Evolutionary conservation across 1,284 basidiomycete genomes (phyloP).

Genomic region (Heterobasidion parviporum): DNA sequence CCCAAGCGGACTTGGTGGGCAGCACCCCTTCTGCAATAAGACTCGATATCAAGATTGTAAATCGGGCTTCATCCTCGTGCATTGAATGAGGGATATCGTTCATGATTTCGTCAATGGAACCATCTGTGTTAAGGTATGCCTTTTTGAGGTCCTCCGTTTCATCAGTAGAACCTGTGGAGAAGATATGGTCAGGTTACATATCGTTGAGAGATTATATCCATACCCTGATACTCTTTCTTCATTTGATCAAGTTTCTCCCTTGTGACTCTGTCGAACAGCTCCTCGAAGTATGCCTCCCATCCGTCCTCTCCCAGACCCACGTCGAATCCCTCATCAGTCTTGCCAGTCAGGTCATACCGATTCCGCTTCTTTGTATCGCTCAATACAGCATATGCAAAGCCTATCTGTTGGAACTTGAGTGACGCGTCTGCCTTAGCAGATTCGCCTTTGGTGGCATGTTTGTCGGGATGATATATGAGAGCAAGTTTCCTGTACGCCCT

Average conservation of each 20-base stretch:
- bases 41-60: conserved; percentile 61
- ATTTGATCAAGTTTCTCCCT: conserved; percentile 81
- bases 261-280: conserved; percentile 82
- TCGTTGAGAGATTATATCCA: conserved; percentile 8
- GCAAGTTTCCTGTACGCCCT: conserved; percentile 83
- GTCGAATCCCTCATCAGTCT: conserved; percentile 72
- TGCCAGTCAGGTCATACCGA: conserved; percentile 78
- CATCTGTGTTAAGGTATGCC: conserved; percentile 62
- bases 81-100: conserved; percentile 79
- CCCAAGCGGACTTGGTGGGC: conserved; percentile 57
- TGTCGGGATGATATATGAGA: conserved; percentile 82
- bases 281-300: conserved; percentile 91
- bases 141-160: conserved; percentile 71
- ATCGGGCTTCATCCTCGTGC: conserved; percentile 75
- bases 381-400: conserved; percentile 85
- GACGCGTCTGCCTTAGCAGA: conserved; percentile 56
- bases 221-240: conserved; percentile 89
- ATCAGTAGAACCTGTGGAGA: conserved; percentile 65
- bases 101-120: conserved; percentile 76
- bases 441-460: conserved; percentile 61
- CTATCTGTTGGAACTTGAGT: conserved; percentile 80
- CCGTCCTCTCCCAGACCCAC: conserved; percentile 71
- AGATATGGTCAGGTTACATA: neutral
- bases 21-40: conserved; percentile 64
- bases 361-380: conserved; percentile 69